Percentiles rank a stretch among this genome's conserved stretches.
These are phyloP conservation scores for Fusarium sp. DNA, from an alignment of 2,329 filamentous ascomycete species.

Conservation along the genomic window DNA sequence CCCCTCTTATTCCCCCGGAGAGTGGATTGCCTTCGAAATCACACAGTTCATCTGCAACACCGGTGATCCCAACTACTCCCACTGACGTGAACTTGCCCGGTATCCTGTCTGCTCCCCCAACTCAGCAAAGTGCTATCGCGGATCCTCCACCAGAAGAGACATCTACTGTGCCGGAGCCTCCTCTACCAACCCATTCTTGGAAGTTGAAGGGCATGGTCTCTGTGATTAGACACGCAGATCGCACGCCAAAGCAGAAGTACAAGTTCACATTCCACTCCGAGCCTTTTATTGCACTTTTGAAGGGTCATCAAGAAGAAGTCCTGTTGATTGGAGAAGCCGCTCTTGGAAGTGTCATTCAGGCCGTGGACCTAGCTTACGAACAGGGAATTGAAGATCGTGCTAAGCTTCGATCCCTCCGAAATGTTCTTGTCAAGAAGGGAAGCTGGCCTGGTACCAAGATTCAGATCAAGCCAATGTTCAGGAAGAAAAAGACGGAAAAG, in stretches of 20 bases:
- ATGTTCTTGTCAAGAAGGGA: conserved; percentile 91
- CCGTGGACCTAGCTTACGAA: conserved; percentile 82
- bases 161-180: conserved; percentile 66
- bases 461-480: conserved; percentile 99
- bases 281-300: conserved; percentile 93
- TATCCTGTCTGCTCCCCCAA: conserved; percentile 48
- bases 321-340: conserved; percentile 92
- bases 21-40: conserved; percentile 49
- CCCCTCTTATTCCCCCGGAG: conserved; percentile 49
- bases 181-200: conserved; percentile 91
- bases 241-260: conserved; percentile 98
- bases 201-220: conserved; percentile 98
- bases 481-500: conserved; percentile 81
- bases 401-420: conserved; percentile 87
- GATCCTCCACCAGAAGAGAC: conserved; percentile 46
- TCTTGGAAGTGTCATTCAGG: conserved; percentile 86
- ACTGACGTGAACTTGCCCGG: conserved; percentile 47
- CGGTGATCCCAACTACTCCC: conserved; percentile 51
- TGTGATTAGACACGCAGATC: conserved; percentile 94
- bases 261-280: conserved; percentile 99
- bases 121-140: conserved; percentile 49
- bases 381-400: conserved; percentile 84
- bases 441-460: conserved; percentile 96
- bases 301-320: conserved; percentile 96
- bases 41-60: conserved; percentile 53